Base-by-base conservation (phyloP, 129 eudicot genomes). In the Lactuca sativa region DNA sequence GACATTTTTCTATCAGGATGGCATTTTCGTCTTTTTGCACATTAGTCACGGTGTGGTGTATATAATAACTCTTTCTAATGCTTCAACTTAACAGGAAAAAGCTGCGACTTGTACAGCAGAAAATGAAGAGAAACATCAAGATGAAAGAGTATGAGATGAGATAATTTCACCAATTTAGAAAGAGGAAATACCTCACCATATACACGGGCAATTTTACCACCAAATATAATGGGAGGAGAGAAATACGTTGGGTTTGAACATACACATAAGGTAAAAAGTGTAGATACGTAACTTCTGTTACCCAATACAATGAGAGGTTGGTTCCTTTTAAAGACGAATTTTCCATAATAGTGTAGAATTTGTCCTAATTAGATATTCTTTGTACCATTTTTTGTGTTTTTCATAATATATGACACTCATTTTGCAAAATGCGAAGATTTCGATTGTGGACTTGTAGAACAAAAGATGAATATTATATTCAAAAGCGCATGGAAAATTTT, bases 21-120 rank as follows among this genome's bases (percentile, higher is more conserved):
- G 13, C 13, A 43, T 43, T 43, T 43, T 2, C 13, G 49, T 43
- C 49, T 43, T 43, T 43, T 43, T 40, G 0, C 44, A 40, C 44
- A 40, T 25, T 25, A 25, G 1, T 25, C 21, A 18, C 1, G 21
- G 21, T n/a, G n/a, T n/a, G n/a, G n/a, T n/a, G n/a, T n/a, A n/a
- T n/a, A n/a, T n/a, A n/a, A n/a, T 25, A 25, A 25, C 30, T 25
- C 30, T 1, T 25, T 25, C 30, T 25, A 69, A 12, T 3, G 8
- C 58, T 2, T 64, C 1, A 60, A 53, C 30, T 66, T 64, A 12
- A 30, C 85, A 84, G 88, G 88, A 72, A 72, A 75, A 80, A 69
- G 58, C 85, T 0, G 74, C 67, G 15, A 57, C 64, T 10, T 49
- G 66, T 44, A 25, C 73, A 2, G 57, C 78, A 66, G 83, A 80